Evolutionary conservation across 805 yeast species (phyloP), one percentile per base, ranked within the genome.

Genomic region (Ogataea paraovalis): DNA sequence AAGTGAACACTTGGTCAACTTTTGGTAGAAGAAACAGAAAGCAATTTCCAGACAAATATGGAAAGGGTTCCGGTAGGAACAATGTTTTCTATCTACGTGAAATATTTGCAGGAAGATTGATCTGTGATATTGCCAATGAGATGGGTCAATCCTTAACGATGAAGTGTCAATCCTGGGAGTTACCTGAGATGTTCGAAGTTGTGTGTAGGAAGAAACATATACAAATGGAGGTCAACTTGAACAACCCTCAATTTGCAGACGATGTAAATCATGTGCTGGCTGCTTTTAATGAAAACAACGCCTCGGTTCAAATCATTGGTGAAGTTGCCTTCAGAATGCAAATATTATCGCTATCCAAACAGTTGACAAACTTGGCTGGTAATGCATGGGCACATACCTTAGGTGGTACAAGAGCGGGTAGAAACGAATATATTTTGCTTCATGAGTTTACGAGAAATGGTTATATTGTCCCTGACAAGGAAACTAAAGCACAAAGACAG

Each of bases 301-400:
- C 70, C 12, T 83, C 83, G 59, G 87, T 92, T 9, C 71, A 76
- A 50, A 82, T 86, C 42, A 74, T 88, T 16, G 87, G 90, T 2
- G 85, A 85, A 46, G 72, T 94, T 47, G 90, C 96, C 0, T 82
- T 90, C 61, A 75, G 85, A 52, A 80, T 83, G 46, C 98, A 94
- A 67, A 83, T 94, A 49, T 69, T 94, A 45, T 88, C 97, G 2
- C 73, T 94, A 45, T 87, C 98, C 0, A 88, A 88, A 57, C 96
- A 91, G 61, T 73, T 94, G 59, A 94, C 99, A 1, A 86, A 85
- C 55, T 73, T 94, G 51, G 97, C 98, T 1, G 99, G 99, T 58
- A 94, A 94, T 65, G 92, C 97, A 0, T 94, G 99, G 99, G 79
- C 95, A 1, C 90, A 88, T 53, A 94, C 99, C 0, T 73, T 94